Evolutionary conservation across 2,329 filamentous ascomycete species (phyloP), one percentile per base, ranked within the genome.

Genomic region (Elsinoe necatrix): DNA sequence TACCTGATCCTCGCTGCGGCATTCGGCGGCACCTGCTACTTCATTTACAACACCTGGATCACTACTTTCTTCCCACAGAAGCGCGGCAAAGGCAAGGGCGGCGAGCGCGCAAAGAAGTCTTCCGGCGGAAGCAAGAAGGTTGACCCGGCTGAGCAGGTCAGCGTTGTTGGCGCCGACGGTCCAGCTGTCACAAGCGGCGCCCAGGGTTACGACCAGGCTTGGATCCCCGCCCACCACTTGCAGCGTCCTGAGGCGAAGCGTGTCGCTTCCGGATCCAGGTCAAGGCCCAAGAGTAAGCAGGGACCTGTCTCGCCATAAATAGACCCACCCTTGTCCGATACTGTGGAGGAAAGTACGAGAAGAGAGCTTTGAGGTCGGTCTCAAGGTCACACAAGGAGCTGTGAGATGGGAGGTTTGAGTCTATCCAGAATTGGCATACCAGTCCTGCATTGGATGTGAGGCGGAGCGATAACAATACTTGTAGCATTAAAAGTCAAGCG

Each of bases 41-140:
- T 95, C 74, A 89, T 96, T 76, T 98, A 98, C 82, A 93, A 86
- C 78, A 95, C 92, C 67, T 97, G 92, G 90, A 87, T 98, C 74
- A 88, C 90, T 67, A 85, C 90, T 12, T 87, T 98, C 69, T 95
- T 97, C 80, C 92, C 93, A 50, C 89, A 95, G 79, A 84, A 83
- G 73, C 77, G 76, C 66, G 76, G 78, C 61, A 71, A 76, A 57
- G 78, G 77, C 64, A 81, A 81, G 71, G 75, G 75, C 60, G 74
- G 86, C 63, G 87, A 89, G 77, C 82, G 84, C 61, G 76, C 80
- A 58, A 82, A 81, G 71, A 76, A 75, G 66, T 74, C 79, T 27
- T 74, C 80, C 62, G 80, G 78, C 67, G 83, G 83, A 69, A 72
- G 72, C 64, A 88, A 87, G 79, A 86, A 87, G 75, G 77, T 78